A percentile compares a stretch with the other conserved stretches of the same genome.
Evolutionary conservation across 1,284 basidiomycete genomes (phyloP).

Genomic region (Cutaneotrichosporon mucoides): DNA sequence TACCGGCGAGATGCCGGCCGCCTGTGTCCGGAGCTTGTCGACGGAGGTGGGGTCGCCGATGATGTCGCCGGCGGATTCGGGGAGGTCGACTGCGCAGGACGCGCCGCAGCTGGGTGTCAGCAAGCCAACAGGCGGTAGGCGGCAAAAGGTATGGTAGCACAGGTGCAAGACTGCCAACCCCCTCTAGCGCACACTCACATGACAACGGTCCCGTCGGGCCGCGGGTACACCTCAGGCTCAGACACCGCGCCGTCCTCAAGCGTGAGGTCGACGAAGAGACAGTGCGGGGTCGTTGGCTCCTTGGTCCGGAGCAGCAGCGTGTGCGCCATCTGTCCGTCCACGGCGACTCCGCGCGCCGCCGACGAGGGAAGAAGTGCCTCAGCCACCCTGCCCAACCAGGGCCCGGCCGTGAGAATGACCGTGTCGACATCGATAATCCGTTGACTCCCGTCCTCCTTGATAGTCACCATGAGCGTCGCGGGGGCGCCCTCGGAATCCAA

Average conservation of each 20-base stretch:
- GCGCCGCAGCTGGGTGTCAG: slow-evolving; percentile 41
- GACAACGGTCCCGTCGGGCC: slow-evolving; percentile 49
- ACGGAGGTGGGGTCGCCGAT: slow-evolving; percentile 46
- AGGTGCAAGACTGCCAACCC: background rate
- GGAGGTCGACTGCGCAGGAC: slow-evolving; percentile 46
- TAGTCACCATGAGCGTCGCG: slow-evolving; percentile 15
- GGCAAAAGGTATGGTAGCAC: no score
- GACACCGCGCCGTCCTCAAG: slow-evolving; percentile 46
- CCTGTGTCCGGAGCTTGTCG: slow-evolving; percentile 50
- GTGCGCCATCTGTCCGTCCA: slow-evolving; percentile 53
- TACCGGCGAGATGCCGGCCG: slow-evolving; percentile 50
- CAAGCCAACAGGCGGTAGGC: no score
- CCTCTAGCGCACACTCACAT: slow-evolving; percentile 30
- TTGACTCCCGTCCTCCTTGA: slow-evolving; percentile 35
- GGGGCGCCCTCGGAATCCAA: slow-evolving; percentile 16
- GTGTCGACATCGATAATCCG: slow-evolving; percentile 49
- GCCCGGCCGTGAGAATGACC: slow-evolving; percentile 73
- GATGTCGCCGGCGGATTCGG: slow-evolving; percentile 48
- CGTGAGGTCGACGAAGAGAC: slow-evolving; percentile 57
- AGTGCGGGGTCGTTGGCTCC: slow-evolving; percentile 39
- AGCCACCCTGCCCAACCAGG: slow-evolving; percentile 71
- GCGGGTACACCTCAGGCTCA: slow-evolving; percentile 54
- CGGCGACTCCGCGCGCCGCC: slow-evolving; percentile 43
- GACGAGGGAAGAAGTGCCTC: slow-evolving; percentile 53
- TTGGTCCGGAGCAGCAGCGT: slow-evolving; percentile 51